Evolutionary conservation across 148 eudicot species (phyloP), one percentile per base, ranked within the genome.

Genomic region (Camellia sinensis): DNA sequence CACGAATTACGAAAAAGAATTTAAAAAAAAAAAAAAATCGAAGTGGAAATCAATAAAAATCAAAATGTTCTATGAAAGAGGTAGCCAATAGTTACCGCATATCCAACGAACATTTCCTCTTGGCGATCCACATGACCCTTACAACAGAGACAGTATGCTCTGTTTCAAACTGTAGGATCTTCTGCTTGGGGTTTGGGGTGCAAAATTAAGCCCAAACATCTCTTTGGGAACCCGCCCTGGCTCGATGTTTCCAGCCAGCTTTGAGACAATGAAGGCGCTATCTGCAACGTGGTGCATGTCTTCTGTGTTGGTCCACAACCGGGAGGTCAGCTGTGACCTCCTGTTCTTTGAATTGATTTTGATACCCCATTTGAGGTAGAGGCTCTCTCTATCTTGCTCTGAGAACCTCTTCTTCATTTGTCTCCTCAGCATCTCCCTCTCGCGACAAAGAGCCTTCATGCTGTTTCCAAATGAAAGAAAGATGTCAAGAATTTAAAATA

Each of bases 141-240:
- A 92, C 63, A 87, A 21, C 76, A 88, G 84, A 54, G 90, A 83
- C 41, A 92, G 11, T 86, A 80, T 81, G 82, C 88, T 79, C 82
- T 79, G 85, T 54, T 83, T 85, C 96, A 97, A 88, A 67, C 95
- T 85, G 72, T 86, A 90, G 6, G 97, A 92, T 84, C 91, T 85
- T 66, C 92, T 82, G 75, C 82, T 87, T 74, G 75, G 71, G 76
- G 82, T 83, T 22, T 88, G 89, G 63, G 95, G 93, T 19, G 92
- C 82, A 74, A 95, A 91, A 83, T 94, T 90, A 65, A 95, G 93
- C 44, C 98, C 98, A 75, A 95, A 90, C 95, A 90, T 92, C 80
- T 94, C 98, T 81, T 90, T 92, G 10, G 86, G 71, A 0, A 92
- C 91, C 17, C 80, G 85, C 44, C 92, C 95, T 46, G 90, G 91